Evolutionary conservation across 768 basidiomycete species (phyloP).

Genomic region (Rhizopogon roseolus): DNA sequence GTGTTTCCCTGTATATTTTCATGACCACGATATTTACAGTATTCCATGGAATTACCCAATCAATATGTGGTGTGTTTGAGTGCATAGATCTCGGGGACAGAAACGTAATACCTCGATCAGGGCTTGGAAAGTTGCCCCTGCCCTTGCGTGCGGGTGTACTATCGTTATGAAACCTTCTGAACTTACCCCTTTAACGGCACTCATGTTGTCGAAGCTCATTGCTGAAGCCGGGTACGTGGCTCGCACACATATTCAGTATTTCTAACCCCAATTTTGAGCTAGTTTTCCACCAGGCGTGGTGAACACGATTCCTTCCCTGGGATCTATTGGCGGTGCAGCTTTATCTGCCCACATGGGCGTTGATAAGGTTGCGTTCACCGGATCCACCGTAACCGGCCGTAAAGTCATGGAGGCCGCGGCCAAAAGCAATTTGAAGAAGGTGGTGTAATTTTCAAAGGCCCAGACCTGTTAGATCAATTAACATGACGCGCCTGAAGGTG

Average conservation of each 20-base stretch:
- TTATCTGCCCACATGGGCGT: conserved; percentile 79
- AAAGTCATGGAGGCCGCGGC: conserved; percentile 91
- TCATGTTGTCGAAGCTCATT: conserved; percentile 77
- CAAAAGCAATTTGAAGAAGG: conserved; percentile 93
- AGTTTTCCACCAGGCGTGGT: conserved; percentile 91
- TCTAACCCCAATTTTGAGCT: background rate
- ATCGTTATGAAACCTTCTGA: conserved; percentile 96
- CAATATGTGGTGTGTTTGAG: conserved; percentile 59
- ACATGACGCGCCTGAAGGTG: conserved; percentile 39
- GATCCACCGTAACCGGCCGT: conserved; percentile 84
- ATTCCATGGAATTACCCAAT: conserved; percentile 96
- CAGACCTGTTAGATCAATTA: conserved; percentile 3
- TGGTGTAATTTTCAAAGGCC: conserved; percentile 9
- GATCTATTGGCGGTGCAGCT: conserved; percentile 79
- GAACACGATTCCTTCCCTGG: conserved; percentile 83
- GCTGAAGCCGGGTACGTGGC: conserved; percentile 71
- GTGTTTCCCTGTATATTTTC: conserved; percentile 5
- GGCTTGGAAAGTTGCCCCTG: conserved; percentile 92
- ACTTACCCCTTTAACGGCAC: conserved; percentile 76
- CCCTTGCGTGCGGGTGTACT: conserved; percentile 86
- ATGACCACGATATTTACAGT: conserved; percentile 28
- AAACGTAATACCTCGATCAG: conserved; percentile 25
- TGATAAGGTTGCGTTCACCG: conserved; percentile 95
- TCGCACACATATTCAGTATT: background rate
- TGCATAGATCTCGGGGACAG: conserved; percentile 1